phyloP scores from a whole-genome alignment of 768 basidiomycete species.

The Mycena rebaudengoi region DNA sequence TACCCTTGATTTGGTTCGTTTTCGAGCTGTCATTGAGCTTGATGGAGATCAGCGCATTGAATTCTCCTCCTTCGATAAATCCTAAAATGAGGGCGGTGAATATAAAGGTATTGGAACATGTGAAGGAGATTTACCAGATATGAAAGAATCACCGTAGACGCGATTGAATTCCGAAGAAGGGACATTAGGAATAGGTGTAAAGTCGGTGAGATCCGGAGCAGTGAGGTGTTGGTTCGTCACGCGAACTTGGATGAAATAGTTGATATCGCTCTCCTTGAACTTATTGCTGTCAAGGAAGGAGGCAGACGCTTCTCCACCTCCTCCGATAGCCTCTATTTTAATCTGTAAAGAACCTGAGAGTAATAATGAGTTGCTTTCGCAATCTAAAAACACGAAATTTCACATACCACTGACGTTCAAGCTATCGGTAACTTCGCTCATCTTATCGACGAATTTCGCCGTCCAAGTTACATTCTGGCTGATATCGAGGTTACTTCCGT shows the following conservation, averaged over 20 bases:
- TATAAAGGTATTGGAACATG: neutral
- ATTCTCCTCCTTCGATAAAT: conserved; percentile 12
- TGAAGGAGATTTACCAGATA: neutral
- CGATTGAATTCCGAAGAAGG: neutral
- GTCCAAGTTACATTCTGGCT: conserved; percentile 6
- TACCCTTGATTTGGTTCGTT: neutral
- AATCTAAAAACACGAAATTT: too few species aligned
- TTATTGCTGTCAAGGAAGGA: conserved; percentile 6
- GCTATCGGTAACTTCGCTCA: neutral
- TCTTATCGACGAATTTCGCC: conserved; percentile 9
- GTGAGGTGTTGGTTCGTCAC: conserved; percentile 6
- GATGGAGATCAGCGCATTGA: conserved; percentile 15
- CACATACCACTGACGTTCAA: conserved; percentile 1
- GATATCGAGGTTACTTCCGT: neutral
- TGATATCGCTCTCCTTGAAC: conserved; percentile 13
- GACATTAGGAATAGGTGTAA: neutral
- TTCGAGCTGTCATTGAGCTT: conserved; percentile 9
- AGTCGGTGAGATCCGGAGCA: neutral
- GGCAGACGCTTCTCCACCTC: neutral
- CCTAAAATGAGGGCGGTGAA: neutral
- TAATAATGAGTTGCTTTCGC: neutral
- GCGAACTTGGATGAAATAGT: conserved; percentile 13
- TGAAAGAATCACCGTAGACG: conserved; percentile 13
- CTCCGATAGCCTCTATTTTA: neutral
- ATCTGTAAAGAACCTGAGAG: neutral